Base-by-base conservation (phyloP, 345 rosid species). In the Citropsis articulata region DNA sequence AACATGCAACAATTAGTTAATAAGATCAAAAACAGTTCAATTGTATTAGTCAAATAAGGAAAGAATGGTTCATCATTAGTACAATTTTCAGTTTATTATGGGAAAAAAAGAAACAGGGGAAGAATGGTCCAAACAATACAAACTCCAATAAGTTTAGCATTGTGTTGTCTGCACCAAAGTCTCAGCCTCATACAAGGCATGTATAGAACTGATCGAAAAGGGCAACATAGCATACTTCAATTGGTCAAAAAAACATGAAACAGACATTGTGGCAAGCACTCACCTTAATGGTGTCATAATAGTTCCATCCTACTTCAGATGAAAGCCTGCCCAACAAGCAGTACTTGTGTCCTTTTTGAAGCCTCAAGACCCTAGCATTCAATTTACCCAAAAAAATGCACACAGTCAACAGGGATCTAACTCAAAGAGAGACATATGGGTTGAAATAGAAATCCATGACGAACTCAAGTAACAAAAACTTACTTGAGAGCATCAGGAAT, bases 401-500 rank as follows among this genome's bases (percentile, higher is more conserved):
- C 3, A 45, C 25, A 2, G 7, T 53, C 42, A 71, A 31, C n/a
- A 56, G 63, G 63, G 40, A 38, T 6, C 38, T 10, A 55, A 33
- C 35, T 40, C 48, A 64, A n/a, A 57, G 21, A 4, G 21, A 28
- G 13, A 60, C 7, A 30, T 7, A 7, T 7, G 27, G 61, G 6
- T 4, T 4, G 45, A 66, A 31, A 18, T 9, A 16, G 22, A 22
- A 69, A 10, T 70, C 7, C 73, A 50, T 35, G 24, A 2, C 5
- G 33, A 59, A 1, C 27, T 30, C 5, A 36, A 61, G 27, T 53
- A 27, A 6, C 30, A 18, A 35, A 18, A 76, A 71, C 79, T 78
- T 73, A 92, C 96, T 91, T 92, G 75, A 94, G 94, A 64, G 98
- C 97, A 89, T 94, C 98, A 6, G 98, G 97, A 33, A 94, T 85